Base-by-base conservation (phyloP, 805 yeast species). In the Blastobotrys attinorum region DNA sequence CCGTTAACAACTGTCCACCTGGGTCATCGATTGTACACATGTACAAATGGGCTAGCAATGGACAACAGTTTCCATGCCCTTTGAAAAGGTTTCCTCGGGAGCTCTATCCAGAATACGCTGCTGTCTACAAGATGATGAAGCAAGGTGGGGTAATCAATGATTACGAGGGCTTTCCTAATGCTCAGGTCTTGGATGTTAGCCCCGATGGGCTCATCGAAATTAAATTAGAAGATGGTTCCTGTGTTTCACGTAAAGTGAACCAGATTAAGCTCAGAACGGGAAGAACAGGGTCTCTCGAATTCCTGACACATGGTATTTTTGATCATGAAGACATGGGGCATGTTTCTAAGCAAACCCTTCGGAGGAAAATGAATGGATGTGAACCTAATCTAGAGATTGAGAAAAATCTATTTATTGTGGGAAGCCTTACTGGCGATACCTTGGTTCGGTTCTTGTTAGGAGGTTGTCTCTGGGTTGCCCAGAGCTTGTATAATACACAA, bases 91-190 rank as follows among this genome's bases (percentile, higher is more conserved):
- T 54, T 46, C 59, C 62, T 11, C 36, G 46, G 21, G 61, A 57
- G 37, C 45, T 57, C 10, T 61, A 61, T 40, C 65, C 65, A 1
- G 65, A 61, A 42, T 61, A 61, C 39, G 52, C 53, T 3, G 15
- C 32, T 4, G 53, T 61, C 21, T 54, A 47, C 42, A 39, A 44
- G 22, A 45, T 44, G n/a, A 61, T 61, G 65, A 46, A 49, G 22
- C 44, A 22, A 29, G 42, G 47, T 8, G 49, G 49, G 10, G 42
- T 23, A 37, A 3, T 31, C 23, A 22, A 40, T 27, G 15, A 36
- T 13, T 48, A 55, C 29, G 48, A 44, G 16, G 58, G 57, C 18
- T 31, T 55, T 11, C 52, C 57, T 2, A 56, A 56, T 31, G 53
- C 49, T 18, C 23, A 22, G 20, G 43, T 53, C 6, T 16, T 34